Conservation (phyloP, 768 basidiomycete genomes). For the Boletus barrowsii region DNA sequence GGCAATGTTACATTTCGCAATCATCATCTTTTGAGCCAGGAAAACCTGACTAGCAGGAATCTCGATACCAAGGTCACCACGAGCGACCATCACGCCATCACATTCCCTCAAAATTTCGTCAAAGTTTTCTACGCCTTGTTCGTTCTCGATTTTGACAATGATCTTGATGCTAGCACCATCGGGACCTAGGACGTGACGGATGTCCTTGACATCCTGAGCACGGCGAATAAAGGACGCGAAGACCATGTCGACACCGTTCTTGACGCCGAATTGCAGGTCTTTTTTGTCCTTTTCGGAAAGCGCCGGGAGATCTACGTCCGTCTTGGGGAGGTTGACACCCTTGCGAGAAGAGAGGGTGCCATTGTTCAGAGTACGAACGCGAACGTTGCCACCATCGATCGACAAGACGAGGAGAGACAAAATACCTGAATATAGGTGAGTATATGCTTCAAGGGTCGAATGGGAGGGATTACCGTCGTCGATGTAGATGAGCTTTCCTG, state of each 20-base stretch:
- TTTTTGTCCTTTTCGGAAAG: conserved; percentile 98
- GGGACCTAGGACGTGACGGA: conserved; percentile 89
- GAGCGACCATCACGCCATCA: conserved; percentile 99
- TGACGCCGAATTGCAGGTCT: conserved; percentile 91
- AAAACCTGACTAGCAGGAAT: conserved; percentile 99
- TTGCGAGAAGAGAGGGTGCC: conserved; percentile 94
- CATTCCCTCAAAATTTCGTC: conserved; percentile 94
- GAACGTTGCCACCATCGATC: conserved; percentile 77
- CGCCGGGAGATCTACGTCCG: conserved; percentile 94
- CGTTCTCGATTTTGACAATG: conserved; percentile 99
- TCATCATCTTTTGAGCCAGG: conserved; percentile 99
- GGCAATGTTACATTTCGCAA: conserved; percentile 95
- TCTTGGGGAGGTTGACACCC: conserved; percentile 99
- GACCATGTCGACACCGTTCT: conserved; percentile 98
- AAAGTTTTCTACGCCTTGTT: conserved; percentile 98
- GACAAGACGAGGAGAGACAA: conserved; percentile 89
- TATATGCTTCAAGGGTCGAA: neutral
- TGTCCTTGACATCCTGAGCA: conserved; percentile 90
- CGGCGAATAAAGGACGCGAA: conserved; percentile 99
- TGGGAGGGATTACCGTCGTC: conserved; percentile 70
- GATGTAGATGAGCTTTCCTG: conserved; percentile 96
- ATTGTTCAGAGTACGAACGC: conserved; percentile 85
- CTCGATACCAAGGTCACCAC: conserved; percentile 98
- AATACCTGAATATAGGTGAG: conserved; percentile 47
- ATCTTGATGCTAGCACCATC: conserved; percentile 97